phyloP scores from a whole-genome alignment of 352 stramenopile species.

The Phytophthora europaea region DNA sequence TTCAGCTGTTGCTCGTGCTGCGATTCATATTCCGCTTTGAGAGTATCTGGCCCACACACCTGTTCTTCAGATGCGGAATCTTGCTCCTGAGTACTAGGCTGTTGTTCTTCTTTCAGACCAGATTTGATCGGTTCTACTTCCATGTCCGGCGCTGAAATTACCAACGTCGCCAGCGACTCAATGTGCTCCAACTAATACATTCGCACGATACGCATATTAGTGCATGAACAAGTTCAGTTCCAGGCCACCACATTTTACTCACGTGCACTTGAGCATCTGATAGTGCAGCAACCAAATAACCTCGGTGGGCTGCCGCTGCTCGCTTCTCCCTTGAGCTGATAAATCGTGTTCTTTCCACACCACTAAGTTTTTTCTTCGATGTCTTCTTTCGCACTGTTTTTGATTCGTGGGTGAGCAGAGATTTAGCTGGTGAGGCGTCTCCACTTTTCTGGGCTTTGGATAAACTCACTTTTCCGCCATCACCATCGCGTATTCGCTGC shows the following conservation, averaged over 20 bases:
- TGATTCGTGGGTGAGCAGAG: background rate
- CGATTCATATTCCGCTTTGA: background rate
- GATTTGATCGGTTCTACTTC: constrained; percentile 3
- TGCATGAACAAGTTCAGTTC: background rate
- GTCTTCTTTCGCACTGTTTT: constrained; percentile 31
- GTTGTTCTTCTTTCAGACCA: constrained; percentile 6
- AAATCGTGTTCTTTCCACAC: constrained; percentile 37
- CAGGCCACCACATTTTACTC: background rate
- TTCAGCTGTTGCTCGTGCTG: background rate
- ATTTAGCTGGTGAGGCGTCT: constrained; percentile 18
- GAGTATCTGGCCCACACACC: background rate
- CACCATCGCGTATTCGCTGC: constrained; percentile 38
- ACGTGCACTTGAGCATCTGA: constrained; percentile 73
- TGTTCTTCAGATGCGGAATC: background rate
- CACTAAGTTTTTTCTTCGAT: constrained; percentile 15
- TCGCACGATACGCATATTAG: constrained; percentile 2
- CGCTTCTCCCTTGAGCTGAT: constrained; percentile 63
- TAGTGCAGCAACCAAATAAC: constrained; percentile 69
- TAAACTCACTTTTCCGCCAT: background rate
- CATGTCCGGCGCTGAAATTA: constrained; percentile 26
- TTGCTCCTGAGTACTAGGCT: background rate
- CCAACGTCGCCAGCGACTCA: constrained; percentile 55
- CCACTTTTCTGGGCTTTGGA: constrained; percentile 21
- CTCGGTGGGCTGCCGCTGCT: constrained; percentile 64
- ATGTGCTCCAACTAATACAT: constrained; percentile 55